A percentile compares a stretch with the other conserved stretches of the same genome.
Evolutionary conservation across 306 rosid genomes (phyloP).

Genomic region (Castanea crenata): DNA sequence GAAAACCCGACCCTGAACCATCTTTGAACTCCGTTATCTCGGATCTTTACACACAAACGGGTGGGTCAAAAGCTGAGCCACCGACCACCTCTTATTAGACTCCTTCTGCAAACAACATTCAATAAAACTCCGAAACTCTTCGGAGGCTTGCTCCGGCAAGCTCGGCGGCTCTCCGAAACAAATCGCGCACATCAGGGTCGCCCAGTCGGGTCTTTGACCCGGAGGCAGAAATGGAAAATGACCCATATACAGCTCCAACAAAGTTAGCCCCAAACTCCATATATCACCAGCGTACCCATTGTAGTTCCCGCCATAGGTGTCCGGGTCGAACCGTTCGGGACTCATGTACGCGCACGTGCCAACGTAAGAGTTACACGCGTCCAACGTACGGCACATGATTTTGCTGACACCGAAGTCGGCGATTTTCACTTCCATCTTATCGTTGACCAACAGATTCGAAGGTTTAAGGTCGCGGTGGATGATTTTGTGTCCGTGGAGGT

Average conservation of each 20-base stretch:
- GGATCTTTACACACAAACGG: conserved; percentile 52
- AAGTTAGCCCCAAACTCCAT: conserved; percentile 88
- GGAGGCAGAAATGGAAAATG: conserved; percentile 77
- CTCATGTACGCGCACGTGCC: conserved; percentile 99
- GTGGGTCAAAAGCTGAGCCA: conserved; percentile 62
- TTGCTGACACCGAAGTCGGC: conserved; percentile 93
- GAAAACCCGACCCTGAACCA: conserved; percentile 1
- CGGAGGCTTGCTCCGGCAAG: conserved; percentile 56
- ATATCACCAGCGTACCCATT: conserved; percentile 79
- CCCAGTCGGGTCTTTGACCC: conserved; percentile 94
- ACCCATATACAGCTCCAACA: conserved; percentile 85
- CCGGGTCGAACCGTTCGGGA: conserved; percentile 95
- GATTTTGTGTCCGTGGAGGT: conserved; percentile 75
- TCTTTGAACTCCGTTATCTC: neutral
- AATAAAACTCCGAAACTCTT: conserved; percentile 54
- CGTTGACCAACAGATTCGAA: conserved; percentile 59
- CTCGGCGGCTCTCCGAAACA: conserved; percentile 81
- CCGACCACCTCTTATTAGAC: conserved; percentile 71
- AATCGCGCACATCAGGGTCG: conserved; percentile 81
- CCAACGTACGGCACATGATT: conserved; percentile 63
- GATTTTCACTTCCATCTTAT: conserved; percentile 59
- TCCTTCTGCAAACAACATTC: conserved; percentile 84
- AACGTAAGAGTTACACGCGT: conserved; percentile 79
- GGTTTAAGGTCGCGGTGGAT: conserved; percentile 91
- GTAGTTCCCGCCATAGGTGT: conserved; percentile 68